Percentiles rank a stretch among this genome's conserved stretches.
Conservation (phyloP, 2,329 filamentous ascomycete genomes). For the Rhynchosporium agropyri region DNA sequence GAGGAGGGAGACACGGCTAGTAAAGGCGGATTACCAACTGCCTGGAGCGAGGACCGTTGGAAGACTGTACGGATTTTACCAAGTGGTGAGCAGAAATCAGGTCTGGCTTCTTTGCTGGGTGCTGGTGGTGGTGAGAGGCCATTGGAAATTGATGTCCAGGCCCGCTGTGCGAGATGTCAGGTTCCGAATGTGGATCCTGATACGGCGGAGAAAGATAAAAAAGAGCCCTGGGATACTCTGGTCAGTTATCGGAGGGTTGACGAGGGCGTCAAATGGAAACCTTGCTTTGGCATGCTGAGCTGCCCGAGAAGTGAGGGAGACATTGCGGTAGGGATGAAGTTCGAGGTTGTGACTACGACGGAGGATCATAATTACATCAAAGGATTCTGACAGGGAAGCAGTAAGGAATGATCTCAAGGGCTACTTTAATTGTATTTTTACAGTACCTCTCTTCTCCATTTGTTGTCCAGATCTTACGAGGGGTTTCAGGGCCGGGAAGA, state of each 20-base stretch:
- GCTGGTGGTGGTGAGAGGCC: constrained; percentile 20
- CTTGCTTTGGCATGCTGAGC: constrained; percentile 68
- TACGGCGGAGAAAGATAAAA: constrained; percentile 34
- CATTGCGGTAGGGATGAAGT: constrained; percentile 58
- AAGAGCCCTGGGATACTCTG: constrained; percentile 61
- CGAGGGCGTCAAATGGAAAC: constrained; percentile 63
- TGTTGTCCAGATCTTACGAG: constrained; percentile 50
- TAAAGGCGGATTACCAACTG: constrained; percentile 29
- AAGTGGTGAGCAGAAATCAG: background rate
- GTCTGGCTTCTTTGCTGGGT: constrained; percentile 4
- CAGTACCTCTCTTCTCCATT: too few species aligned
- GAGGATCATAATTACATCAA: constrained; percentile 57
- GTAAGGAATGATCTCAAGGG: too few species aligned
- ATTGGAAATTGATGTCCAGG: constrained; percentile 58
- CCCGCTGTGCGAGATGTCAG: constrained; percentile 69
- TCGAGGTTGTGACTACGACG: constrained; percentile 61
- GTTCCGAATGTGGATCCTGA: constrained; percentile 69
- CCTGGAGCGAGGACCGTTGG: constrained; percentile 67
- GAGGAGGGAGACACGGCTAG: constrained; percentile 34
- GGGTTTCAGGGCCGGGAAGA: constrained; percentile 42
- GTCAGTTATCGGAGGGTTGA: constrained; percentile 62
- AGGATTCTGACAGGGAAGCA: constrained; percentile 19
- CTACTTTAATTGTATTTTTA: too few species aligned
- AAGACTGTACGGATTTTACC: constrained; percentile 54
- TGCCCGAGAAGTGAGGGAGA: constrained; percentile 57